Percentiles rank a stretch among this genome's conserved stretches.
These are phyloP conservation scores for Cercophora samala DNA, from an alignment of 495 filamentous ascomycete genomes.

Conservation along the genomic window DNA sequence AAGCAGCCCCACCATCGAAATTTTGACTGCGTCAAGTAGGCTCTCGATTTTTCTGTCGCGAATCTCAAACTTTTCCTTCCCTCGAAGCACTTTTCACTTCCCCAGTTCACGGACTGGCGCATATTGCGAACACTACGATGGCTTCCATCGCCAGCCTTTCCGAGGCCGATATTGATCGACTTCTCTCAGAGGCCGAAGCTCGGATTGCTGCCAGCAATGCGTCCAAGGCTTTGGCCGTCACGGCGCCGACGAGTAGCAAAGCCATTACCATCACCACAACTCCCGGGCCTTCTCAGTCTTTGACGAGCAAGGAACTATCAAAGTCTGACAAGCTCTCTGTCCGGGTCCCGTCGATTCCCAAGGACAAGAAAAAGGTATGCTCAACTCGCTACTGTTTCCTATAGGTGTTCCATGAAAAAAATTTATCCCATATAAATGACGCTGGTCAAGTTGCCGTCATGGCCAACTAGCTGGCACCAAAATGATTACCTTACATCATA, in stretches of 20 bases:
- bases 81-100: conserved; percentile 8
- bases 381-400: background rate
- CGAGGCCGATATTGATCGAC: conserved; percentile 32
- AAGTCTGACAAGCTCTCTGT: conserved; percentile 38
- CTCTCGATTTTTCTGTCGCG: conserved; percentile 6
- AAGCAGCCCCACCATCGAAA: conserved; percentile 2
- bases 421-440: conserved; percentile 41
- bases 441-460: conserved; percentile 45
- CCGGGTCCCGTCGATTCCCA: conserved; percentile 39
- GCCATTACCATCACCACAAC: conserved; percentile 9
- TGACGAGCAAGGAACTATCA: background rate
- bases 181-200: conserved; percentile 33
- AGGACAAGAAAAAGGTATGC: conserved; percentile 41
- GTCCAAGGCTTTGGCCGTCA: conserved; percentile 15
- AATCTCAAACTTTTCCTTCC: background rate
- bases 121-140: background rate
- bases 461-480: conserved; percentile 39
- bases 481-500: conserved; percentile 84
- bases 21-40: background rate
- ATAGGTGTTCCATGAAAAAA: conserved; percentile 38
- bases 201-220: conserved; percentile 28
- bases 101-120: background rate
- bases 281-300: conserved; percentile 11
- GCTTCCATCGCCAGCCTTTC: conserved; percentile 26
- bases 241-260: conserved; percentile 9